Conservation (phyloP, 176 grass and related monocot species). For the Eremochloa ophiuroides region DNA sequence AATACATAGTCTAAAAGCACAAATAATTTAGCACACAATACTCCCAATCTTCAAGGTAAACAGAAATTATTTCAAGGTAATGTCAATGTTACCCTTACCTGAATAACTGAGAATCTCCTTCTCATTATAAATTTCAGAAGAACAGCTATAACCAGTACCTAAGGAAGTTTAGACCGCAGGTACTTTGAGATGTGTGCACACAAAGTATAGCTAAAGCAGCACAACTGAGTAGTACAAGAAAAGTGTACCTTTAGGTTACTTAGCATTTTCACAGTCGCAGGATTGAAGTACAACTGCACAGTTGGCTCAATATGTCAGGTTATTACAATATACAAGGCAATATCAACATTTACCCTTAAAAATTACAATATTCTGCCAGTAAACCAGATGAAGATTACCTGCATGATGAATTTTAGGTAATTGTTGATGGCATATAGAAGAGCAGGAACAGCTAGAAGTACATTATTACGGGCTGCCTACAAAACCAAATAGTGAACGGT, state of each 20-base stretch:
- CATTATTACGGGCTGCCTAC: conserved; percentile 94
- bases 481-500: conserved; percentile 27
- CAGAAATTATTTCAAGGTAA: conserved; percentile 1
- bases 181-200: conserved; percentile 6
- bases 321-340: conserved; percentile 22
- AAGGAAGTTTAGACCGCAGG: conserved; percentile 32
- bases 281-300: conserved; percentile 98
- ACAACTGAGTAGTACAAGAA: not conserved
- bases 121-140: conserved; percentile 96
- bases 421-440: conserved; percentile 98
- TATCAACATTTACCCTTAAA: conserved; percentile 13
- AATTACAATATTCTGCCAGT: not conserved
- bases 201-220: conserved; percentile 12
- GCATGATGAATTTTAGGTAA: conserved; percentile 99
- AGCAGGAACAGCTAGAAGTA: conserved; percentile 89
- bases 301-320: conserved; percentile 26
- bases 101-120: conserved; percentile 84
- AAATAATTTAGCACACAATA: not conserved
- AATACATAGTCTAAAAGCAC: not conserved
- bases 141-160: conserved; percentile 96
- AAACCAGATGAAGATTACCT: conserved; percentile 51
- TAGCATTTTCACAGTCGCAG: conserved; percentile 97
- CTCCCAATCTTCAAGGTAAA: not conserved
- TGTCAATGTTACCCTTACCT: conserved; percentile 46
- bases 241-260: conserved; percentile 87